A percentile compares a stretch with the other conserved stretches of the same genome.
These are phyloP conservation scores for Fusarium subtropicale DNA, from an alignment of 2,329 filamentous ascomycete genomes.

Conservation along the genomic window DNA sequence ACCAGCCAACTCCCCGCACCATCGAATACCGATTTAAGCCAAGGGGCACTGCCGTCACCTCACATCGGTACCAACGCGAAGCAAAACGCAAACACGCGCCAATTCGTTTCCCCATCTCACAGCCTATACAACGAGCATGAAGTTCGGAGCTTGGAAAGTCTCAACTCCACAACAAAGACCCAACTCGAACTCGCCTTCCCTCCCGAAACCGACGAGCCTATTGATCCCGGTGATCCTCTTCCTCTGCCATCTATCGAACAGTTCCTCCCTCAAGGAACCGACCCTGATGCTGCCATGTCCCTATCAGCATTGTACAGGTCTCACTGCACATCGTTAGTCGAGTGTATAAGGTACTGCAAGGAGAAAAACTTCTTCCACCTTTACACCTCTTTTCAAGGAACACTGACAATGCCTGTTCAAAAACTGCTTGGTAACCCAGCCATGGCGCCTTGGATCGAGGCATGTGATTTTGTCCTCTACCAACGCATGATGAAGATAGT, in stretches of 20 bases:
- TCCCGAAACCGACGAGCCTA: conserved; percentile 63
- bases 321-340: conserved; percentile 94
- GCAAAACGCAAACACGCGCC: conserved; percentile 14
- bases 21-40: conserved; percentile 47
- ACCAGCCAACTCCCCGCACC: conserved; percentile 51
- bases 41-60: conserved; percentile 48
- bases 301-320: conserved; percentile 90
- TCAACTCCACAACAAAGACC: conserved; percentile 70
- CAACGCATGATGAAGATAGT: conserved; percentile 97
- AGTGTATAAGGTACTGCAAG: conserved; percentile 95
- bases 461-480: conserved; percentile 95
- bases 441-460: conserved; percentile 91
- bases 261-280: conserved; percentile 84
- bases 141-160: conserved; percentile 66
- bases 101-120: conserved; percentile 45
- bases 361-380: conserved; percentile 97
- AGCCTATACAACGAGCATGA: conserved; percentile 72
- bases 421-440: conserved; percentile 86
- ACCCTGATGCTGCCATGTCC: conserved; percentile 86
- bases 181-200: conserved; percentile 70
- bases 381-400: conserved; percentile 95
- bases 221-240: conserved; percentile 74
- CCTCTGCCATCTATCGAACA: conserved; percentile 86
- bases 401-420: conserved; percentile 94
- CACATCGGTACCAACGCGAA: conserved; percentile 44